Conservation (phyloP, 192 early-diverging fungal genomes). For the Linnemannia hyalina region DNA sequence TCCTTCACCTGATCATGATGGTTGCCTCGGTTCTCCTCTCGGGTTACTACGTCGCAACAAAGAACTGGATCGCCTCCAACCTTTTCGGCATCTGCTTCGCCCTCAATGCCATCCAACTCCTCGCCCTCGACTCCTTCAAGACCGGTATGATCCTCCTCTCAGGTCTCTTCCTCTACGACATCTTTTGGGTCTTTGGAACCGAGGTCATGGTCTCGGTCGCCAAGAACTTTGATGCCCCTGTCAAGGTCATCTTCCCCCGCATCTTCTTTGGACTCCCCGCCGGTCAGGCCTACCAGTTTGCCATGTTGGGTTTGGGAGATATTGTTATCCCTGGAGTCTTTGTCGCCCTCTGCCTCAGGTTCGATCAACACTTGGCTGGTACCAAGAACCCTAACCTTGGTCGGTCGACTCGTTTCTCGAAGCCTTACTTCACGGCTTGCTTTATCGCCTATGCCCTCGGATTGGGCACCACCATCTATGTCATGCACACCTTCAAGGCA, state of each 20-base stretch:
- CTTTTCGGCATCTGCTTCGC: constrained; percentile 90
- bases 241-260: constrained; percentile 94
- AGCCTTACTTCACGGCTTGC: constrained; percentile 91
- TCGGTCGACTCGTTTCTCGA: constrained; percentile 74
- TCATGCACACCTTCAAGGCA: constrained; percentile 96
- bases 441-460: constrained; percentile 86
- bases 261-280: constrained; percentile 69
- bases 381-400: constrained; percentile 67
- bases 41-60: constrained; percentile 83
- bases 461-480: constrained; percentile 87
- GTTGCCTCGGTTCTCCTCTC: constrained; percentile 71
- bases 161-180: constrained; percentile 95
- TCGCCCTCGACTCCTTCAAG: constrained; percentile 95
- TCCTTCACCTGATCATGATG: constrained; percentile 74
- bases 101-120: constrained; percentile 82
- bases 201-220: constrained; percentile 99
- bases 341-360: constrained; percentile 90
- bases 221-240: constrained; percentile 95
- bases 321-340: constrained; percentile 98
- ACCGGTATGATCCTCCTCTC: constrained; percentile 95
- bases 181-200: constrained; percentile 99
- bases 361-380: constrained; percentile 86
- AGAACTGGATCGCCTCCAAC: constrained; percentile 96
- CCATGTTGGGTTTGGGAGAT: constrained; percentile 97
- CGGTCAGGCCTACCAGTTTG: constrained; percentile 68